phyloP scores from a whole-genome alignment of 2,329 filamentous ascomycete species.

The Beauveria medogensis region DNA sequence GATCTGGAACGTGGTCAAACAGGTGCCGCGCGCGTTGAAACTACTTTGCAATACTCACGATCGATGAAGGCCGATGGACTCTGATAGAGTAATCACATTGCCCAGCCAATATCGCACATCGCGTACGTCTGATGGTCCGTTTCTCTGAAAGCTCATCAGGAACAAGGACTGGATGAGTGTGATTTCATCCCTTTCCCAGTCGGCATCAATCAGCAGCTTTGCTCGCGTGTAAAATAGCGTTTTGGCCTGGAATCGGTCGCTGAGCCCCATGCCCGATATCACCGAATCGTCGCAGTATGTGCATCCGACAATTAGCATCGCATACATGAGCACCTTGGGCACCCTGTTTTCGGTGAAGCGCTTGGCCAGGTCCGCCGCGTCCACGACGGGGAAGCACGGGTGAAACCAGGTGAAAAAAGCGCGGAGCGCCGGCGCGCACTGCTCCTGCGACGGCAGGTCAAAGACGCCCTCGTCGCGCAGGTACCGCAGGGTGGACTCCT shows the following conservation, averaged over 20 bases:
- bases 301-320: constrained; percentile 46
- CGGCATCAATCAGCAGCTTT: constrained; percentile 43
- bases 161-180: constrained; percentile 43
- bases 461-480: constrained; percentile 37
- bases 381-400: constrained; percentile 46
- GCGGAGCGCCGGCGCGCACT: constrained; percentile 34
- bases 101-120: constrained; percentile 43
- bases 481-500: constrained; percentile 40
- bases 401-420: constrained; percentile 52
- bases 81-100: constrained; percentile 41
- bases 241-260: constrained; percentile 41
- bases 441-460: constrained; percentile 34
- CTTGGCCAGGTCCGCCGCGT: constrained; percentile 34
- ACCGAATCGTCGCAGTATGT: constrained; percentile 42
- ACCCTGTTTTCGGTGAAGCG: constrained; percentile 32
- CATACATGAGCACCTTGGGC: constrained; percentile 42
- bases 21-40: no score
- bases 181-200: constrained; percentile 43
- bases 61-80: constrained; percentile 39
- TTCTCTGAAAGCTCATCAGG: constrained; percentile 48
- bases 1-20: constrained; percentile 13
- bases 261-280: constrained; percentile 36
- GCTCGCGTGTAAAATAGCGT: constrained; percentile 41
- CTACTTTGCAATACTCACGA: constrained; percentile 18
- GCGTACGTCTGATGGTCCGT: constrained; percentile 38